These are phyloP conservation scores for Ogataea saltuana DNA, from an alignment of 805 yeast species.

Conservation along the genomic window DNA sequence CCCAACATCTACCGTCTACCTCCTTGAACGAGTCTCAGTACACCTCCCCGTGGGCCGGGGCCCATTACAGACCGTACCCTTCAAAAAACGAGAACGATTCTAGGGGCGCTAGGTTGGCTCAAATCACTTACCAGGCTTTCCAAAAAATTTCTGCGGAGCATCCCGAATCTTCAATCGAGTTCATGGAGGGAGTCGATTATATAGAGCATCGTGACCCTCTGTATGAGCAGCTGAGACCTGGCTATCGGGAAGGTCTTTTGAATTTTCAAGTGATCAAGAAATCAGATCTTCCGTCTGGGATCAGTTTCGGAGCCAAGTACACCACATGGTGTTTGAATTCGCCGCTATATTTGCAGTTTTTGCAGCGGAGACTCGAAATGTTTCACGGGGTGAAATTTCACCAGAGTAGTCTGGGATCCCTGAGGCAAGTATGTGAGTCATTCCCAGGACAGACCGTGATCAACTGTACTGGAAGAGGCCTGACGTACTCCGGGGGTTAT, in stretches of 20 bases:
- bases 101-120: conserved; percentile 48
- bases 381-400: conserved; percentile 39
- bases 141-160: conserved; percentile 37
- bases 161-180: conserved; percentile 54
- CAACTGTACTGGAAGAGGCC: conserved; percentile 62
- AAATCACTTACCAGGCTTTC: conserved; percentile 50
- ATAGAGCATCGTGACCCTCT: conserved; percentile 47
- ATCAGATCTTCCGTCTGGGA: conserved; percentile 39
- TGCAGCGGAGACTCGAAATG: conserved; percentile 40
- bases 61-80: conserved; percentile 72
- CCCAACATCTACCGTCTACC: conserved; percentile 42
- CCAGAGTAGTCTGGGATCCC: conserved; percentile 32
- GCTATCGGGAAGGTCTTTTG: conserved; percentile 42
- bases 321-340: conserved; percentile 61
- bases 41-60: conserved; percentile 82
- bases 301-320: conserved; percentile 50
- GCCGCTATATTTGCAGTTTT: conserved; percentile 52
- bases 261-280: conserved; percentile 34
- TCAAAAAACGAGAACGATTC: conserved; percentile 41
- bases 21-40: conserved; percentile 24
- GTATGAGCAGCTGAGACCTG: conserved; percentile 38
- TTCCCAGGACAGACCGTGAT: conserved; percentile 40
- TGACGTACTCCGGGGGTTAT: conserved; percentile 53
- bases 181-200: conserved; percentile 59
- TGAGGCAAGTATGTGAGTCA: conserved; percentile 42